phyloP scores from a whole-genome alignment of 345 rosid species.

The Angophora floribunda region DNA sequence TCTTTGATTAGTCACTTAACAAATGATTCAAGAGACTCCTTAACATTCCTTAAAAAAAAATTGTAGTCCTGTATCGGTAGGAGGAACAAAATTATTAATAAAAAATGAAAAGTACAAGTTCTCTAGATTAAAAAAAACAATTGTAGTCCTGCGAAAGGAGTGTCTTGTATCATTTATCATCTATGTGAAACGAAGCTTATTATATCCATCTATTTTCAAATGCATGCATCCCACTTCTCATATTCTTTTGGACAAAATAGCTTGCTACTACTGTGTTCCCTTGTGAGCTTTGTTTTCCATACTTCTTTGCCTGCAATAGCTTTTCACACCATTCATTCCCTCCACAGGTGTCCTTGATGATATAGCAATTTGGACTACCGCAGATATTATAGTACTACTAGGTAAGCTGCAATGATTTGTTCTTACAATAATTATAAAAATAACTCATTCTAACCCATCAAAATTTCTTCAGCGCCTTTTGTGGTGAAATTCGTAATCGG shows the following conservation, averaged over 20 bases:
- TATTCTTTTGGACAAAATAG: no score
- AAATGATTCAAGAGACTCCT: background rate
- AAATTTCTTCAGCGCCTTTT: fast-evolving
- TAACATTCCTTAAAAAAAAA: background rate
- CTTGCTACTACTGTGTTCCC: background rate
- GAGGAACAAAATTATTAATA: no score
- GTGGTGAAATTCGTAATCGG: background rate
- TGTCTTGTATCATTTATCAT: no score
- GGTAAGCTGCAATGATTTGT: background rate
- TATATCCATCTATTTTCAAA: no score
- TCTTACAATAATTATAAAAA: background rate
- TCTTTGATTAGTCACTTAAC: no score
- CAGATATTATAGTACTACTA: fast-evolving
- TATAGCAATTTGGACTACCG: background rate
- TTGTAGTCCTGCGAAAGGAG: no score
- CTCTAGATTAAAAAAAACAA: no score
- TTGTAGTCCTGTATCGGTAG: background rate
- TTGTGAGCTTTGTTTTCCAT: background rate
- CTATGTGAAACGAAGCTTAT: no score
- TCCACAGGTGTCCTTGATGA: background rate
- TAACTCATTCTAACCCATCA: background rate
- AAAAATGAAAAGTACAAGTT: no score
- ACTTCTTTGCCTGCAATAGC: background rate
- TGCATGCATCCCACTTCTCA: no score
- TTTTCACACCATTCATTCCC: background rate